Evolutionary conservation across 2,329 filamentous ascomycete genomes (phyloP).

Genomic region (Chrysoporthe austroafricana): DNA sequence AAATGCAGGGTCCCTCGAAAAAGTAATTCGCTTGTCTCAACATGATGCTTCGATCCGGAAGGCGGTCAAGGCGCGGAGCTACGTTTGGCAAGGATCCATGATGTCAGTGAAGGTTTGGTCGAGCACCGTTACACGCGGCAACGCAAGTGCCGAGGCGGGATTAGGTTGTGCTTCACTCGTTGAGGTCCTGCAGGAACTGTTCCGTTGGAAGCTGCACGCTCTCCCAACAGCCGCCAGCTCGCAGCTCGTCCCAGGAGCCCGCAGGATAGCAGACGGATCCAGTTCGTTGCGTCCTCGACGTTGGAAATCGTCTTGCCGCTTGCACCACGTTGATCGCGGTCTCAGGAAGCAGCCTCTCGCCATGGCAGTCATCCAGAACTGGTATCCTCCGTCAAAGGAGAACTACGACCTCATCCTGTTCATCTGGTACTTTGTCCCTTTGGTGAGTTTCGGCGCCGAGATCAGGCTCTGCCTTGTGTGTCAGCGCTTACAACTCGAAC

Average conservation of each 20-base stretch:
- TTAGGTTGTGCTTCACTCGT: background rate
- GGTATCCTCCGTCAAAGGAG: constrained; percentile 61
- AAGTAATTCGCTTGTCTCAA: no score
- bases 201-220: no score
- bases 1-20: no score
- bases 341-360: background rate
- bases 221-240: no score
- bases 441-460: constrained; percentile 44
- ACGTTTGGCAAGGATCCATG: no score
- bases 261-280: no score
- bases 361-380: constrained; percentile 56
- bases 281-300: no score
- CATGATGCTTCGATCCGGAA: background rate
- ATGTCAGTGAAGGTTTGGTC: no score
- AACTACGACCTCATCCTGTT: constrained; percentile 59
- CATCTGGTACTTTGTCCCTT: constrained; percentile 58
- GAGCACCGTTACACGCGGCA: background rate
- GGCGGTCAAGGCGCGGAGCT: background rate
- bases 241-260: no score
- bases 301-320: no score
- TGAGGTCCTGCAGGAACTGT: background rate
- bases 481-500: constrained; percentile 25
- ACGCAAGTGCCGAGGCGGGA: background rate
- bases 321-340: no score
- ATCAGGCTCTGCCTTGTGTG: constrained; percentile 8